A percentile compares a stretch with the other conserved stretches of the same genome.
These are phyloP conservation scores for Vigna hirtella DNA, from an alignment of 306 rosid genomes.

Conservation along the genomic window DNA sequence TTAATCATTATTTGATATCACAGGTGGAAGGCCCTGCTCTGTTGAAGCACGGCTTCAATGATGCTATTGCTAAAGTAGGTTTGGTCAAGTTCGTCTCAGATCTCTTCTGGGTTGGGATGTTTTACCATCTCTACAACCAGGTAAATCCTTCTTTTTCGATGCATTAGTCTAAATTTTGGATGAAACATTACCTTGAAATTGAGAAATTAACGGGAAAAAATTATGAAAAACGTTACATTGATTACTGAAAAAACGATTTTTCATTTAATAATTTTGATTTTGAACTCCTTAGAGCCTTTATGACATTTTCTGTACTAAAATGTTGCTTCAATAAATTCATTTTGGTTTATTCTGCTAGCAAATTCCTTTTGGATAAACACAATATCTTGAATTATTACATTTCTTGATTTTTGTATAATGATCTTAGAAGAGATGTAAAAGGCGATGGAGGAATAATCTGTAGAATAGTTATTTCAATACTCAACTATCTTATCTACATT, in stretches of 20 bases:
- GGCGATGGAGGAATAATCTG: not conserved
- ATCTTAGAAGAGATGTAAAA: no score
- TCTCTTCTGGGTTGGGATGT: conserved; percentile 96
- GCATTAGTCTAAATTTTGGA: conserved; percentile 19
- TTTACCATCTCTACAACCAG: conserved; percentile 98
- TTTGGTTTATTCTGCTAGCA: not conserved
- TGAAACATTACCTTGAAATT: not conserved
- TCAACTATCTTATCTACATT: conserved; percentile 1
- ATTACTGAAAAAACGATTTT: not conserved
- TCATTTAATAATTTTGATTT: not conserved
- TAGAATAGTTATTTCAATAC: not conserved
- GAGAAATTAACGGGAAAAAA: not conserved
- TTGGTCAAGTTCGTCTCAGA: conserved; percentile 79
- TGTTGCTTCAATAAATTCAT: not conserved
- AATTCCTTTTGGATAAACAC: not conserved
- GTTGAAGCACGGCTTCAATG: conserved; percentile 75
- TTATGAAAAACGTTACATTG: not conserved
- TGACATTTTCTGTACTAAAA: not conserved
- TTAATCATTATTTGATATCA: conserved; percentile 35
- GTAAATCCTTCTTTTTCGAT: conserved; percentile 41
- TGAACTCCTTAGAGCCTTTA: not conserved
- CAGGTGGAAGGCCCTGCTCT: conserved; percentile 91
- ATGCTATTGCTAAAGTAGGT: conserved; percentile 91
- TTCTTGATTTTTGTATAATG: no score
- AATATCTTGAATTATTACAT: not conserved